Evolutionary conservation across 2,329 filamentous ascomycete species (phyloP).

Genomic region (Colletotrichum caudatum): DNA sequence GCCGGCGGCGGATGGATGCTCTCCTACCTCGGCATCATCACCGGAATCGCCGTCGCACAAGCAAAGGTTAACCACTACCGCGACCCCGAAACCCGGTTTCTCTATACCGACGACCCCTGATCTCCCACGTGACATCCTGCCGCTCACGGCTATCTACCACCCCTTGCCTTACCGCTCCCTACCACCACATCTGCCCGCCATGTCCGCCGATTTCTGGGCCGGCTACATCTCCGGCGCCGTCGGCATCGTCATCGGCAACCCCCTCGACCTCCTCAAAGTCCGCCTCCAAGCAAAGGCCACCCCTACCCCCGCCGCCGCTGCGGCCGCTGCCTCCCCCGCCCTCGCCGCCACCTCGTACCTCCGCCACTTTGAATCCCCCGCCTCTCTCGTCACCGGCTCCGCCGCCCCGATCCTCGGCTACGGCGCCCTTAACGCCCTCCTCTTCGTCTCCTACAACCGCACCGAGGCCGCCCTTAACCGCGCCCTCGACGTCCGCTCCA

Average conservation of each 20-base stretch:
- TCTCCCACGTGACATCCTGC: conserved; percentile 2
- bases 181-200: conserved; percentile 50
- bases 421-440: conserved; percentile 88
- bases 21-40: conserved; percentile 40
- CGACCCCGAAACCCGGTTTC: conserved; percentile 31
- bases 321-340: conserved; percentile 30
- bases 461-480: conserved; percentile 73
- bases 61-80: conserved; percentile 39
- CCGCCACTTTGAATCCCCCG: conserved; percentile 52
- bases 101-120: conserved; percentile 20
- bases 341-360: conserved; percentile 44
- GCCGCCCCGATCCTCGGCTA: conserved; percentile 90
- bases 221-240: conserved; percentile 89
- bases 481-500: conserved; percentile 52
- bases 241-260: conserved; percentile 62
- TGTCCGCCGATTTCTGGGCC: conserved; percentile 94
- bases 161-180: no score
- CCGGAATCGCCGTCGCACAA: conserved; percentile 37
- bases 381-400: conserved; percentile 70
- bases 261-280: conserved; percentile 71
- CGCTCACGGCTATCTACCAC: neutral
- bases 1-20: conserved; percentile 42
- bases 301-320: conserved; percentile 18
- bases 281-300: conserved; percentile 74
- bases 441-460: conserved; percentile 92